Conservation (phyloP, 2,329 filamentous ascomycete genomes). For the Aureobasidium pullulans region DNA sequence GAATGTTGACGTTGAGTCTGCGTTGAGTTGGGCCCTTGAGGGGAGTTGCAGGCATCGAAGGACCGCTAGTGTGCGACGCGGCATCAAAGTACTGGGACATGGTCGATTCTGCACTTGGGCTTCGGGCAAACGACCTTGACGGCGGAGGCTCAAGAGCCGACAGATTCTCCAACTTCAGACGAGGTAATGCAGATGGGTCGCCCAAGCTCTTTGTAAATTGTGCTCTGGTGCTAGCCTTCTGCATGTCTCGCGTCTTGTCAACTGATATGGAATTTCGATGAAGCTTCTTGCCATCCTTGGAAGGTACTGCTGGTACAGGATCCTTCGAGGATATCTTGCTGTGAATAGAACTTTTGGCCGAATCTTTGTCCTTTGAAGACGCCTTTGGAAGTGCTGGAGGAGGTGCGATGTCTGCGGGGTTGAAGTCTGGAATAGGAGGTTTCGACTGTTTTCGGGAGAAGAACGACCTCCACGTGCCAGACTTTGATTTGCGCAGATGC, state of each 20-base stretch:
- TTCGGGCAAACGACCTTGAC: background rate
- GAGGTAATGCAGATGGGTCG: background rate
- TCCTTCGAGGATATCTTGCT: background rate
- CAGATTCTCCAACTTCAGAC: background rate
- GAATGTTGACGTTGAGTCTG: conserved; percentile 68
- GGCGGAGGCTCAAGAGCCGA: background rate
- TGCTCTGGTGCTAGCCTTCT: background rate
- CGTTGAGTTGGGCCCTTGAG: conserved; percentile 17
- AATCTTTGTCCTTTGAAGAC: background rate
- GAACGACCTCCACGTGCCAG: conserved; percentile 13
- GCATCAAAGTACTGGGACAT: conserved; percentile 10
- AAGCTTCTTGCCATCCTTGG: background rate
- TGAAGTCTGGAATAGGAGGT: conserved; percentile 7
- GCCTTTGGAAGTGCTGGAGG: conserved; percentile 5
- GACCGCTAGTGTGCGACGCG: conserved; percentile 1
- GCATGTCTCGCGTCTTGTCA: background rate
- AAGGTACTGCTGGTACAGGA: background rate
- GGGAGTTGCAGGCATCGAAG: background rate
- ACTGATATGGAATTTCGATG: background rate
- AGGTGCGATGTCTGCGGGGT: background rate
- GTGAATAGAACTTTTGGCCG: too few relatives aligned
- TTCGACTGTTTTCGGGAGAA: conserved; percentile 11
- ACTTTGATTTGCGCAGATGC: conserved; percentile 12
- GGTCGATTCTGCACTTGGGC: background rate
- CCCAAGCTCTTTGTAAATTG: background rate